phyloP scores from a whole-genome alignment of 257 asterid genomes.

The Gentiana straminea region DNA sequence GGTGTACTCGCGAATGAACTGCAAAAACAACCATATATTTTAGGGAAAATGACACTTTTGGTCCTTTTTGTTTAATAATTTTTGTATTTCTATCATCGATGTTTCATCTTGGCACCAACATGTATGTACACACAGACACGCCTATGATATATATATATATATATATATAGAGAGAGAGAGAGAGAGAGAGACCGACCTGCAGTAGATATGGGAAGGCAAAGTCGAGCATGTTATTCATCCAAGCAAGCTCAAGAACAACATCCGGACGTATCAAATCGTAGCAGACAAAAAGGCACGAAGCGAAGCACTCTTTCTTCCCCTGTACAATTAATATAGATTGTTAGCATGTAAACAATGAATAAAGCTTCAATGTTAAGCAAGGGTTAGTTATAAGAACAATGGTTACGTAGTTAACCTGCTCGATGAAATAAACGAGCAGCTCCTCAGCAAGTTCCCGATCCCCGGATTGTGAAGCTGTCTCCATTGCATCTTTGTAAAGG shows the following conservation, averaged over 20 bases:
- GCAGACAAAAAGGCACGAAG: constrained; percentile 97
- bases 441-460: constrained; percentile 99
- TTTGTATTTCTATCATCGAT: no score
- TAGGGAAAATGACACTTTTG: neutral
- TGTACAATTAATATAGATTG: constrained; percentile 20
- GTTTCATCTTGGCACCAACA: no score
- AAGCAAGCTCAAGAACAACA: constrained; percentile 94
- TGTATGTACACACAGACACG: neutral
- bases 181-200: constrained; percentile 50
- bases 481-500: constrained; percentile 97
- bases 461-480: constrained; percentile 98
- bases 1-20: constrained; percentile 92
- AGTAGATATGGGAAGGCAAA: constrained; percentile 93
- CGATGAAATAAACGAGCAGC: constrained; percentile 91
- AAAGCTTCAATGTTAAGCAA: neutral
- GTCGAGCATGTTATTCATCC: constrained; percentile 93
- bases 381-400: neutral
- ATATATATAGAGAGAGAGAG: neutral
- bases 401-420: constrained; percentile 42
- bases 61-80: no score
- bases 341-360: neutral
- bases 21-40: constrained; percentile 18
- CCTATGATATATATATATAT: no score
- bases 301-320: constrained; percentile 99
- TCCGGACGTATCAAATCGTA: constrained; percentile 88